Evolutionary conservation across 2,329 filamentous ascomycete genomes (phyloP).

Genomic region (Talaromyces sp.): DNA sequence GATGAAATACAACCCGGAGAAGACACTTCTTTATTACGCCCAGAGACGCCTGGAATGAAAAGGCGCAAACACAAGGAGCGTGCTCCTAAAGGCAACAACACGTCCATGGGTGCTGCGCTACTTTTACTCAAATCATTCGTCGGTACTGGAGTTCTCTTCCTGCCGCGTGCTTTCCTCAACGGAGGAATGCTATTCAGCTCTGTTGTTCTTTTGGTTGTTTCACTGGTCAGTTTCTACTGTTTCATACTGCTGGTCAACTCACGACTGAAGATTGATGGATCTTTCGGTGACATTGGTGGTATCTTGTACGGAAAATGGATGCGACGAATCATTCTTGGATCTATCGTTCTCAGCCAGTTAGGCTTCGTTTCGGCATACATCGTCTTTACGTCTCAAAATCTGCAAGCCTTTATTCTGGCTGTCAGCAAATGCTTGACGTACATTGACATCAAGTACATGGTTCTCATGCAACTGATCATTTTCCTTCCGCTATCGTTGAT

Average conservation of each 20-base stretch:
- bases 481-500: conserved; percentile 93
- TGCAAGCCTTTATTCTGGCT: conserved; percentile 90
- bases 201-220: conserved; percentile 79
- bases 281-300: conserved; percentile 95
- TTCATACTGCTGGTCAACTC: conserved; percentile 91
- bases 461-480: conserved; percentile 90
- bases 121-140: conserved; percentile 96
- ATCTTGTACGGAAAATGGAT: conserved; percentile 88
- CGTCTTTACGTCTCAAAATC: conserved; percentile 92
- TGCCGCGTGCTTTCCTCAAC: conserved; percentile 68
- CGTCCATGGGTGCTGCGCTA: conserved; percentile 72
- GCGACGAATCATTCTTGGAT: conserved; percentile 79
- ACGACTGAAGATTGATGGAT: conserved; percentile 80
- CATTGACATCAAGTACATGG: conserved; percentile 84
- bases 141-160: conserved; percentile 46
- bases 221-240: conserved; percentile 89
- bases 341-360: conserved; percentile 92
- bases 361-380: conserved; percentile 95
- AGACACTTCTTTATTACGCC: conserved; percentile 73
- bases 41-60: conserved; percentile 64
- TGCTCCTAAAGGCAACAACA: conserved; percentile 70
- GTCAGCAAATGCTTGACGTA: conserved; percentile 82
- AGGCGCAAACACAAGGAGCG: conserved; percentile 74
- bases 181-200: conserved; percentile 98
- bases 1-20: conserved; percentile 76